Evolutionary conservation across 768 basidiomycete genomes (phyloP), one percentile per base, ranked within the genome.

Genomic region (Boletus speciosus): DNA sequence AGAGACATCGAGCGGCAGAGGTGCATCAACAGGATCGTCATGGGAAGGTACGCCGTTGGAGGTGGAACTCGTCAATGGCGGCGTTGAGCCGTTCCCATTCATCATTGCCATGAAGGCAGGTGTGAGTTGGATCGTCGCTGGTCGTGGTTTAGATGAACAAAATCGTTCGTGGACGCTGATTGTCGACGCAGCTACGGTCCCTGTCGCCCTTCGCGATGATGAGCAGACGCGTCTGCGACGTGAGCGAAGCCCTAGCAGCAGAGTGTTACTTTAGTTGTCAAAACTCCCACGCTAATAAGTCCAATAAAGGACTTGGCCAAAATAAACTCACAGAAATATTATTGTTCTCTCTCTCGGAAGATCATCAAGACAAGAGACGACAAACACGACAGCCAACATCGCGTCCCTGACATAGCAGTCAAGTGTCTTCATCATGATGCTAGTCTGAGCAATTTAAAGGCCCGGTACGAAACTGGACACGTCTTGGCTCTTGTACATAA

Each of bases 1-100:
- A 29, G 79, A 75, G 10, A 86, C 68, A 70, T 93, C 90, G 68
- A 91, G 91, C 0, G 65, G 65, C 12, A 71, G 66, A 27, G 78
- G 65, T 7, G 79, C 62, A 59, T 74, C 72, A 50, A 74, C 67
- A 31, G 70, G 64, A 54, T 68, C 61, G 40, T 72, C 69, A 32
- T 64, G 61, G 6, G 61, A 32, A 15, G 60, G 48, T 11, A 45
- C 51, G 42, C 70, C 69, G 21, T 71, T 71, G 32, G 71, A 68
- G 12, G 58, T 57, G 25, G 71, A 65, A 21, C 54, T 56, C 29
- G 69, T 63, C 57, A 70, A 60, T 47, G 70, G 56, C 43, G 71
- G 65, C 41, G 63, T 55, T 6, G 64, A 21, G 47, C 58, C 60
- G 23, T 60, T 61, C 56, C 61, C 64, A 27, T 61, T 66, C 6